Percentiles rank a stretch among this genome's conserved stretches.
These are phyloP conservation scores for Oldenlandia corymbosa DNA, from an alignment of 257 asterid genomes.

Conservation along the genomic window DNA sequence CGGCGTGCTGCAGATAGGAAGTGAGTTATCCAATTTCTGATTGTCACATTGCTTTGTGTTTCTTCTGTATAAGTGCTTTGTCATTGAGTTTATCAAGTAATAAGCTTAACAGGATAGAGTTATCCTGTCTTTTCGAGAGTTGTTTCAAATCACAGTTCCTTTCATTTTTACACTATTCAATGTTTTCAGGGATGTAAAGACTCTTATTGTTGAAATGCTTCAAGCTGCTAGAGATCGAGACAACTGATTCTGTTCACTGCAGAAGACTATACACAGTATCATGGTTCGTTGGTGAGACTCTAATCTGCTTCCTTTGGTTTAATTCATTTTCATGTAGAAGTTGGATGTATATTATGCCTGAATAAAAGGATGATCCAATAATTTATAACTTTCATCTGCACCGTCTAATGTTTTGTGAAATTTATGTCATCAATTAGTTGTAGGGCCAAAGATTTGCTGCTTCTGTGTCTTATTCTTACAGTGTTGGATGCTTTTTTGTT, in stretches of 20 bases:
- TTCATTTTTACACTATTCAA: not conserved
- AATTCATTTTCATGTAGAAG: too few species aligned
- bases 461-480: too few species aligned
- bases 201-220: conserved; percentile 85
- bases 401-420: too few species aligned
- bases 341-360: too few species aligned
- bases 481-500: too few species aligned
- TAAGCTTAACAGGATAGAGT: not conserved
- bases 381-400: too few species aligned
- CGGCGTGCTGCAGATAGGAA: conserved; percentile 79
- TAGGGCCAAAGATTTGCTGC: too few species aligned
- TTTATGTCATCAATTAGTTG: too few species aligned
- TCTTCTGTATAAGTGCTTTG: not conserved
- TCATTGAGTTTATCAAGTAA: not conserved
- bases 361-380: too few species aligned
- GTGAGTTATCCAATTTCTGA: conserved; percentile 49
- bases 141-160: not conserved
- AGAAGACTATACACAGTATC: not conserved
- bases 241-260: conserved; percentile 23
- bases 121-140: not conserved
- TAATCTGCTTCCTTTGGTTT: not conserved
- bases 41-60: conserved; percentile 5
- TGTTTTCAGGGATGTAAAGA: conserved; percentile 67
- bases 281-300: not conserved
- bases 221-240: conserved; percentile 56